Base-by-base conservation (phyloP, 345 rosid genomes). In the Gynandropsis gynandra region DNA sequence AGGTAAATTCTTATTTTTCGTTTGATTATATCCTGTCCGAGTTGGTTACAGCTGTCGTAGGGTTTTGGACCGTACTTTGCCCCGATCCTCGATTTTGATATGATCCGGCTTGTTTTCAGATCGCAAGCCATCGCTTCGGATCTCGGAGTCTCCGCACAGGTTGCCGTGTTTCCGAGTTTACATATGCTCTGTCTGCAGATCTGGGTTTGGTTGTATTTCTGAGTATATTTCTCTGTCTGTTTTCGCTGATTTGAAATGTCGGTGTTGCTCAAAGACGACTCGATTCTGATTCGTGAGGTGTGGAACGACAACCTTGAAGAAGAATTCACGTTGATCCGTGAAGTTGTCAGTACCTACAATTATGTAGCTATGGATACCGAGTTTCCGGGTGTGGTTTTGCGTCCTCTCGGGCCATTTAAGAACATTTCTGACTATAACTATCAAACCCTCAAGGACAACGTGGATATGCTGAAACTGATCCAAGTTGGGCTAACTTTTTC, bases 281-380 rank as follows among this genome's bases (percentile, higher is more conserved):
- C 76, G 18, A 67, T 78, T 48, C 67, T 57, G 16, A 86, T 82
- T 68, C 76, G 88, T 16, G 85, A 86, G 63, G 95, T 82, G 12
- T 85, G 87, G 92, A 57, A 50, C 50, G 71, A 76, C 24, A 82
- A 82, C 59, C 73, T 86, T 0, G 76, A 65, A n/a, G 53, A 54
- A 21, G 95, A 86, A 29, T 69, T 82, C 48, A 37, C 53, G 17
- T 62, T 76, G 52, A 78, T 86, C 12, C 75, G 55, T 11, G 74
- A 70, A 10, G 53, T 80, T 11, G 76, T 86, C 3, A 92, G 78
- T 47, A 68, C 73, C 21, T 86, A 57, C 62, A 80, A 81, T 9
- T 80, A 47, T 69, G 62, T 86, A 11, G 87, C 88, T 0, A 82
- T 85, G 95, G 95, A 85, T 63, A 85, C 90, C 0, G 90, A 85